phyloP scores from a whole-genome alignment of 208 protist genomes.

The Angomonas ambiguus region DNA sequence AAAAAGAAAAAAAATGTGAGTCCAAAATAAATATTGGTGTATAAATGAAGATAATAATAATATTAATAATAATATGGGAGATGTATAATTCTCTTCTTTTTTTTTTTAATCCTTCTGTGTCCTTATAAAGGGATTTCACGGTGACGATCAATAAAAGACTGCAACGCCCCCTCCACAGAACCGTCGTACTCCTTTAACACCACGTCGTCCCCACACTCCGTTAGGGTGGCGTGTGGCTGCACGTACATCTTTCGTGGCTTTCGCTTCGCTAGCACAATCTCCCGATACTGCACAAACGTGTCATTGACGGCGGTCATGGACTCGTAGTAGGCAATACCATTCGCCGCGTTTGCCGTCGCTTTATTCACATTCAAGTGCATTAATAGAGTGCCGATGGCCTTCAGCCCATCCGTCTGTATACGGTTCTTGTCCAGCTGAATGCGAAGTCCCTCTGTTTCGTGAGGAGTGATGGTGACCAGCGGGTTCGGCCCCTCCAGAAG shows the following conservation, averaged over 20 bases:
- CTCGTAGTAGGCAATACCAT: conserved; percentile 50
- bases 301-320: conserved; percentile 57
- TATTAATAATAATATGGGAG: neutral
- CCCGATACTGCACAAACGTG: conserved; percentile 58
- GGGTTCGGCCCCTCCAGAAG: conserved; percentile 53
- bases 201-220: conserved; percentile 32
- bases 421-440: conserved; percentile 68
- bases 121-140: conserved; percentile 47
- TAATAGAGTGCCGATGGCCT: conserved; percentile 71
- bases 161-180: conserved; percentile 45
- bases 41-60: neutral
- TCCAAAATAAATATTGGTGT: no score
- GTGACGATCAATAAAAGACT: conserved; percentile 53
- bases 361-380: conserved; percentile 76
- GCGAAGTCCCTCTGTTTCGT: conserved; percentile 48
- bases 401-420: conserved; percentile 72
- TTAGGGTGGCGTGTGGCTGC: conserved; percentile 63
- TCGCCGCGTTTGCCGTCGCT: conserved; percentile 56
- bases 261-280: conserved; percentile 64
- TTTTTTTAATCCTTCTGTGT: neutral
- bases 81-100: neutral
- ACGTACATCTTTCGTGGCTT: conserved; percentile 90
- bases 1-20: no score
- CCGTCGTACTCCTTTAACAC: conserved; percentile 49
- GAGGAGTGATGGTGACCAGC: conserved; percentile 48